Evolutionary conservation across 345 rosid species (phyloP).

Genomic region (Crucihimalaya himalaica): DNA sequence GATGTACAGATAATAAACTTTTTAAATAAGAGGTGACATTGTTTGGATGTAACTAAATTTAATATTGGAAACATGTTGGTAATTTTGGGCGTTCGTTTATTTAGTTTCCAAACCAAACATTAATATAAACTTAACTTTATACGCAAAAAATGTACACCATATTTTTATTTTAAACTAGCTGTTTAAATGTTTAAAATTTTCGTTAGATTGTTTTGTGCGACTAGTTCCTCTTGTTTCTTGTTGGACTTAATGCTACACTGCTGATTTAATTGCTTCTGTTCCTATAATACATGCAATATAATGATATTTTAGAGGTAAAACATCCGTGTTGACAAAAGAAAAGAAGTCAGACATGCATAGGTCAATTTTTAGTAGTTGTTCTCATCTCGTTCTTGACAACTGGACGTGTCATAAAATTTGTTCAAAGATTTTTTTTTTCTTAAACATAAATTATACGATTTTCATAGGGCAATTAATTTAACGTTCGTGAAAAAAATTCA

Average conservation of each 20-base stretch:
- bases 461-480: background rate
- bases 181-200: background rate
- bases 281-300: background rate
- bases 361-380: constrained; percentile 30
- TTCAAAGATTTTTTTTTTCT: background rate
- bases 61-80: background rate
- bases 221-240: background rate
- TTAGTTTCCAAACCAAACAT: background rate
- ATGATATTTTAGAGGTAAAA: constrained; percentile 1
- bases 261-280: background rate
- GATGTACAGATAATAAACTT: background rate
- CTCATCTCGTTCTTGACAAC: constrained; percentile 29
- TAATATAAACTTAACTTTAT: background rate
- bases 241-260: background rate
- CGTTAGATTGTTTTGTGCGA: background rate
- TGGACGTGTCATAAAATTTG: background rate
- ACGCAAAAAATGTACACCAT: no score
- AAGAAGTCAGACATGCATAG: background rate
- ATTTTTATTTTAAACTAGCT: no score
- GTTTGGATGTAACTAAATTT: background rate
- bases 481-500: background rate
- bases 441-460: background rate
- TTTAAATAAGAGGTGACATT: background rate
- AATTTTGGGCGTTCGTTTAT: background rate
- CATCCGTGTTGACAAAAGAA: constrained; percentile 9